Base-by-base conservation (phyloP, 495 filamentous ascomycete genomes). In the Filosporella fistucella region DNA sequence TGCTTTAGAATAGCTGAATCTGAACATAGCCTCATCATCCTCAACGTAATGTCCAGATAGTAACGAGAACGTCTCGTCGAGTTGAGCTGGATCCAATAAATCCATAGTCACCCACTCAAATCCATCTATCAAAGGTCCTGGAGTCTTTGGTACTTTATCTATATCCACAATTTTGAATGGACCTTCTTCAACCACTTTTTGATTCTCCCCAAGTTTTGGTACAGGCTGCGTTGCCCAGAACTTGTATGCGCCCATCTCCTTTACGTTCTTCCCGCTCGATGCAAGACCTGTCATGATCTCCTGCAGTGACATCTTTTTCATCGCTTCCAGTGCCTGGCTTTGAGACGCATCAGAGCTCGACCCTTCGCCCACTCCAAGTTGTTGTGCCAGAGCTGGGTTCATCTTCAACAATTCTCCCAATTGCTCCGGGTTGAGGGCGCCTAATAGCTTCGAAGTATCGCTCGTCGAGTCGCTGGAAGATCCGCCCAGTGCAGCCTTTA, bases 151-250 rank as follows among this genome's bases (percentile, higher is more conserved):
- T 13, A 95, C 84, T 48, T 82, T 76, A 45, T 86, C 84, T 2
- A 86, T 77, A 51, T 88, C 81, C 56, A 91, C 86, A 9, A 70
- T 54, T 49, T 63, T 71, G 30, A 81, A 61, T 3, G 76, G 79
- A 0, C 79, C 78, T 62, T 82, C 78, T 51, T 71, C 65, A 17
- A 73, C 43, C 11, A 65, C 43, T 30, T 67, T 55, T 11, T 20
- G 30, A n/a, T 63, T 68, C 41, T 77, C 73, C 8, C 79, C 83
- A 54, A 96, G 96, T 46, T 82, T 81, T 9, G 88, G 86, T 24
- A 98, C 93, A 0, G 93, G 93, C 63, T 98, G 93, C 26, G 93
- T 97, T 62, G 86, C 81, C 93, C 93, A 98, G 67, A 98, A 98
- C 66, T 94, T 96, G 75, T 96, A 95, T 24, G 83, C 84, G 4